Evolutionary conservation across 179 eudicot genomes (phyloP), one percentile per base, ranked within the genome.

Genomic region (Vitellaria paradoxa): DNA sequence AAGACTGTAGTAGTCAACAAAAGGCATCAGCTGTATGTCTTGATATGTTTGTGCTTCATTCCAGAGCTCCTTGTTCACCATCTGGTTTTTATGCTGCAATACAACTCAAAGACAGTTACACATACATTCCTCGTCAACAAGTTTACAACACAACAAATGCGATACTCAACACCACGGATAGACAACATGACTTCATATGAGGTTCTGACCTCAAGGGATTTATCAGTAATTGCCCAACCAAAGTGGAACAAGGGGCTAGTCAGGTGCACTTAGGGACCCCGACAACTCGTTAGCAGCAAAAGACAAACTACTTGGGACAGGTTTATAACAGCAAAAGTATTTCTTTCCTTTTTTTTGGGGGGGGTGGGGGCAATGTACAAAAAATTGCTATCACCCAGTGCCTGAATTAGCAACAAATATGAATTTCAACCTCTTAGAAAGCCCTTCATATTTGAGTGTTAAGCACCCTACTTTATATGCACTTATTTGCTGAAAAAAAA

Each of bases 1-100:
- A 77, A 95, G 89, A 82, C 91, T 90, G 78, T 95, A 95, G 86
- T 95, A 95, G 81, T 95, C 99, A 68, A 95, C 91, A 82, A 95
- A 93, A 42, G 97, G 97, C 99, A 95, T 90, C 75, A 95, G 80
- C 82, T 95, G 99, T 82, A 95, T 87, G 77, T 95, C 99, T 26
- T 87, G 85, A 61, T 93, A 95, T 46, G 99, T 89, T 72, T 80
- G 84, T 45, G 97, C 97, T 82, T 95, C 99, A 60, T 87, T 93
- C 99, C 99, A 93, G 7, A 95, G 87, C 84, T 93, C 99, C 86
- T 90, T 95, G 77, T 95, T 95, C 84, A 95, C 97, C 86, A 91
- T 85, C 72, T 88, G 92, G 80, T 86, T 95, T 81, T 89, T 91
- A 88, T 93, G 97, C 98, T 95, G 89, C 73, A 63, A 78, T 53